Percentiles rank a stretch among this genome's conserved stretches.
These are phyloP conservation scores for Aspergillus fijiensis DNA, from an alignment of 2,329 filamentous ascomycete genomes.

Conservation along the genomic window DNA sequence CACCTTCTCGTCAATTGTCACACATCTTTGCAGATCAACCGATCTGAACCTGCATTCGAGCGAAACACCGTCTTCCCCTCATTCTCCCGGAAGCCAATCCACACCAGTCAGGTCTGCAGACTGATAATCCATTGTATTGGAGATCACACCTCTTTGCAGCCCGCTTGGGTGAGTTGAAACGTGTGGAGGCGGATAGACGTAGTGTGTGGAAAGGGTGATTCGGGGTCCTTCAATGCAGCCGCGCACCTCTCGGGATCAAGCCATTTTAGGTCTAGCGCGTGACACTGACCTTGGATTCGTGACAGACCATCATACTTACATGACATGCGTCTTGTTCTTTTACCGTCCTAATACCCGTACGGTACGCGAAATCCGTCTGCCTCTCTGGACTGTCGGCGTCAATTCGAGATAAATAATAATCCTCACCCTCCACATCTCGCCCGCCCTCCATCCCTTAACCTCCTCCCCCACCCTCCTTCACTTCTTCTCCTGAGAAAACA, in stretches of 20 bases:
- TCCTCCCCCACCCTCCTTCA: neutral
- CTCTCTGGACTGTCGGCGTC: conserved; percentile 1
- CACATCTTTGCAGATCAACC: neutral
- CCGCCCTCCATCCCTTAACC: neutral
- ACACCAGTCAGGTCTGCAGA: neutral
- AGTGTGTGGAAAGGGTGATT: conserved; percentile 13
- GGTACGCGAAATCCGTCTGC: conserved; percentile 4
- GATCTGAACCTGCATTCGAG: neutral
- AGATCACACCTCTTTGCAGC: neutral
- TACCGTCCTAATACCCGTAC: conserved; percentile 14
- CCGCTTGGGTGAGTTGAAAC: neutral
- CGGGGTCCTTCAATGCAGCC: neutral
- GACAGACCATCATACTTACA: neutral
- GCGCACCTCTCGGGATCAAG: conserved; percentile 6
- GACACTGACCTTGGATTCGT: conserved; percentile 14
- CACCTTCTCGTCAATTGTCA: neutral
- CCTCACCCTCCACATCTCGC: neutral
- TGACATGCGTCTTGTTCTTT: conserved; percentile 7
- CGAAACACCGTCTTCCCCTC: neutral
- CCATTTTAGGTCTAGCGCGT: conserved; percentile 11
- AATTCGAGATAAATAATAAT: conserved; percentile 9
- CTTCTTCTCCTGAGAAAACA: neutral
- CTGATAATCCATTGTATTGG: neutral
- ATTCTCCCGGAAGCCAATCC: neutral
- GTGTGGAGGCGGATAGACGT: neutral